These are phyloP conservation scores for Fistulifera solaris DNA, from an alignment of 108 stramenopile species.

Conservation along the genomic window DNA sequence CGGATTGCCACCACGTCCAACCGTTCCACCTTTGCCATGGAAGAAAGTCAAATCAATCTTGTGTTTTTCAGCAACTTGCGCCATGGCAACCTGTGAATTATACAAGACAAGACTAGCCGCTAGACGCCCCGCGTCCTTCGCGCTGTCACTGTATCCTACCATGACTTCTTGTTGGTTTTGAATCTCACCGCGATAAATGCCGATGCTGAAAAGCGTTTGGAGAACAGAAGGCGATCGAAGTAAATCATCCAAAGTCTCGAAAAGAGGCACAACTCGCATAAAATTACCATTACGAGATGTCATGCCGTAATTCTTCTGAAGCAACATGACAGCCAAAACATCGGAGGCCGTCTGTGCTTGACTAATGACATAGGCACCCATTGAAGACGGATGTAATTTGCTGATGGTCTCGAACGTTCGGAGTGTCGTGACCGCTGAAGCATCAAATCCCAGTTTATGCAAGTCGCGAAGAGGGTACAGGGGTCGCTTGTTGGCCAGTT, in stretches of 20 bases:
- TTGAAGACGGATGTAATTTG: slow-evolving; percentile 59
- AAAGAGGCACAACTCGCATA: slow-evolving; percentile 95
- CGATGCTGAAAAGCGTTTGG: slow-evolving; percentile 58
- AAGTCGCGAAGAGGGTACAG: slow-evolving; percentile 71
- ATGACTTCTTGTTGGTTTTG: slow-evolving; percentile 92
- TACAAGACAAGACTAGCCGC: slow-evolving; percentile 96
- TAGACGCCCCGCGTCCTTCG: slow-evolving; percentile 94
- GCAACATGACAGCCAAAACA: slow-evolving; percentile 93
- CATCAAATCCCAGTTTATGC: slow-evolving; percentile 47
- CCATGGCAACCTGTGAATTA: slow-evolving; percentile 86
- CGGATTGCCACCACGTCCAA: slow-evolving; percentile 94
- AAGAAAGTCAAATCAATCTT: slow-evolving; percentile 92
- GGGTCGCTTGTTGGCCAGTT: slow-evolving; percentile 81
- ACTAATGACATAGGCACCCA: slow-evolving; percentile 95
- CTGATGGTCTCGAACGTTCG: slow-evolving; percentile 65
- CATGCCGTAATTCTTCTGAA: slow-evolving; percentile 91
- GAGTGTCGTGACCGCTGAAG: slow-evolving; percentile 59
- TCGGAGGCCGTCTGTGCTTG: slow-evolving; percentile 90
- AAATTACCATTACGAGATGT: slow-evolving; percentile 54
- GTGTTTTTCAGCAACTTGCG: slow-evolving; percentile 59
- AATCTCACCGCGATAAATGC: slow-evolving; percentile 75
- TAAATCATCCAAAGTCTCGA: slow-evolving; percentile 93
- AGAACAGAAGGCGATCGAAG: slow-evolving; percentile 60
- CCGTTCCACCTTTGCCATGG: slow-evolving; percentile 97
- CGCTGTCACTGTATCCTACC: slow-evolving; percentile 96